Evolutionary conservation across 371 early-diverging fungal species (phyloP).

Genomic region (Mortierella sp.): DNA sequence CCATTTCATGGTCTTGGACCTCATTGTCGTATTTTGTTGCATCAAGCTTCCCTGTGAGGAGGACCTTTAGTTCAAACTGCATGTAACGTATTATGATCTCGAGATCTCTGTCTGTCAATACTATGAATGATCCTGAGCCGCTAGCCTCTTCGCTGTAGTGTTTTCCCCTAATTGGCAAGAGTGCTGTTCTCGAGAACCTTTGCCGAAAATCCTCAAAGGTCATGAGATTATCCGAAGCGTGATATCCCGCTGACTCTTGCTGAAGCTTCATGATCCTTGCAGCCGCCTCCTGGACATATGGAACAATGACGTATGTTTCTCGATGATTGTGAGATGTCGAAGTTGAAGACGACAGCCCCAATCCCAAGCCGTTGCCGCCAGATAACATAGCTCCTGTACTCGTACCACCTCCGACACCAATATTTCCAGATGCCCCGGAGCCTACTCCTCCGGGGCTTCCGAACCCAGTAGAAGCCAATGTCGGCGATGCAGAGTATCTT

Average conservation of each 20-base stretch:
- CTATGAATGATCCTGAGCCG: slow-evolving; percentile 21
- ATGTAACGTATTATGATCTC: slow-evolving; percentile 47
- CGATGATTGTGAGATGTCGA: slow-evolving; percentile 9
- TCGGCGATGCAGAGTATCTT: slow-evolving; percentile 20
- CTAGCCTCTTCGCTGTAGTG: slow-evolving; percentile 7
- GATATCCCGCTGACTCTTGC: slow-evolving; percentile 30
- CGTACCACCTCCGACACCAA: slow-evolving; percentile 18
- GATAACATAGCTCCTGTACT: slow-evolving; percentile 15
- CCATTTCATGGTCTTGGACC: slow-evolving; percentile 44
- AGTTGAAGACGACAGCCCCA: slow-evolving; percentile 9
- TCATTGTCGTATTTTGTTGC: slow-evolving; percentile 19
- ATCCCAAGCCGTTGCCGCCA: slow-evolving; percentile 18
- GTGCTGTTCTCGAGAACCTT: slow-evolving; percentile 47
- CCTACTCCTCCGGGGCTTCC: slow-evolving; percentile 10
- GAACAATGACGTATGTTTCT: slow-evolving; percentile 38
- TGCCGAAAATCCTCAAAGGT: slow-evolving; percentile 53
- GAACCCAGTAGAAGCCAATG: slow-evolving; percentile 22
- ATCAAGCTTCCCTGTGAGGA: slow-evolving; percentile 37
- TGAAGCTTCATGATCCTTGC: slow-evolving; percentile 37
- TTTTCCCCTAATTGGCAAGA: slow-evolving; percentile 37
- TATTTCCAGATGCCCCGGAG: slow-evolving; percentile 14
- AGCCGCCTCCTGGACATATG: slow-evolving; percentile 45
- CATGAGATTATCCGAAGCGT: slow-evolving; percentile 50
- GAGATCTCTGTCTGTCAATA: slow-evolving; percentile 48
- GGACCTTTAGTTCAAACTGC: slow-evolving; percentile 42